Evolutionary conservation across 2,329 filamentous ascomycete species (phyloP).

Genomic region (Colletotrichum musicola): DNA sequence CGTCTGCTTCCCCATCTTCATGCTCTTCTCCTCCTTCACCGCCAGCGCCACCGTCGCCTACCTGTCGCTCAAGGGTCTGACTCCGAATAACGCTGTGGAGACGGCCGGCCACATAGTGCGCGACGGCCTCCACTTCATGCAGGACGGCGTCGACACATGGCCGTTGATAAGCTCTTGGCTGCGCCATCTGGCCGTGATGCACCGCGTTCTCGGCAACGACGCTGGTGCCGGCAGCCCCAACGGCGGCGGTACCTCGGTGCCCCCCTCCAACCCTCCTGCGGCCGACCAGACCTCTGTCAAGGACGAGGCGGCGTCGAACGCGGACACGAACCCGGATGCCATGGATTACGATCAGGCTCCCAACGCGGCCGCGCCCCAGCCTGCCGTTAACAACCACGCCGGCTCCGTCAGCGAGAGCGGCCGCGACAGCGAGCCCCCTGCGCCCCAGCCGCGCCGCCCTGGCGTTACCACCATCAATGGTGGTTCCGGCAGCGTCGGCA

Average conservation of each 20-base stretch:
- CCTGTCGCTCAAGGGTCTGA: slow-evolving; percentile 71
- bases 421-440: slow-evolving; percentile 67
- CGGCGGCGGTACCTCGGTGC: slow-evolving; percentile 48
- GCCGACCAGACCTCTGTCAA: slow-evolving; percentile 57
- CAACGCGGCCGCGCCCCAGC: slow-evolving; percentile 49
- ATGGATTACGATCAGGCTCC: slow-evolving; percentile 69
- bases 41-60: slow-evolving; percentile 72
- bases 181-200: slow-evolving; percentile 71
- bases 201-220: slow-evolving; percentile 69
- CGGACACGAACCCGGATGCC: slow-evolving; percentile 66
- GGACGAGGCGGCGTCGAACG: slow-evolving; percentile 67
- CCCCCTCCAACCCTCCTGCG: slow-evolving; percentile 45
- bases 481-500: slow-evolving; percentile 62
- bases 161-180: slow-evolving; percentile 71
- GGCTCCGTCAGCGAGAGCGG: slow-evolving; percentile 54
- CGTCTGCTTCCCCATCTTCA: slow-evolving; percentile 73
- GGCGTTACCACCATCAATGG: slow-evolving; percentile 72
- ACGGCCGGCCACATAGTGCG: slow-evolving; percentile 69
- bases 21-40: slow-evolving; percentile 73
- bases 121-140: slow-evolving; percentile 70
- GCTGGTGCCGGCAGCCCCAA: slow-evolving; percentile 52
- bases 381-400: slow-evolving; percentile 35
- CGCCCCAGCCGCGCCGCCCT: slow-evolving; percentile 61
- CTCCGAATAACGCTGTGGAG: slow-evolving; percentile 67
- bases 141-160: slow-evolving; percentile 71